Base-by-base conservation (phyloP, 768 basidiomycete genomes). In the Xerocomus potaroensis region DNA sequence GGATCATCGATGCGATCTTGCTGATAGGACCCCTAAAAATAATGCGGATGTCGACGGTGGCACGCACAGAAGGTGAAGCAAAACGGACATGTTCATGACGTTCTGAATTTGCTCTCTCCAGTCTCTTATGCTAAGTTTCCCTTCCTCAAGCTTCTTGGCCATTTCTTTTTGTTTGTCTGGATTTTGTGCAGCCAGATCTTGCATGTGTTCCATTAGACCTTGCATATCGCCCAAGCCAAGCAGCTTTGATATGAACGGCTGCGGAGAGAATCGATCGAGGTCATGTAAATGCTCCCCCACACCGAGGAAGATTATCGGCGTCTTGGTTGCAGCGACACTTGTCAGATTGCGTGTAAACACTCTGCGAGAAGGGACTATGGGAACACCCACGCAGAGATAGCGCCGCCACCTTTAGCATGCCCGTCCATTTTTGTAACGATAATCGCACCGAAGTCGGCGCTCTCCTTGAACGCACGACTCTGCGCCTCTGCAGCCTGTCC, bases 341-440 rank as follows among this genome's bases (percentile, higher is more conserved):
- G 37, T 26, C 29, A 49, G 45, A 29, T 45, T 29, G 27, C n/a
- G 8, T n/a, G 52, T 57, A 29, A 58, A 45, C n/a, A 11, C 16
- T 41, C 21, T 26, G 23, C 9, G 35, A 19, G 8, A 18, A 46
- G 34, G 21, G 30, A 24, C 18, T 19, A 30, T 2, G 2, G 5
- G 24, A 29, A 33, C 18, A 76, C 92, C 49, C 70, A 97, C 95
- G 95, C 95, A 36, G 96, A 99, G 50, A 99, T 98, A 24, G 96
- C 96, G 19, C 96, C 96, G 66, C 96, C 96, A 46, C 96, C 96
- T 65, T 96, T 98, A 1, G 96, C 96, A 59, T 99, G 96, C 4
- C 96, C 96, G 58, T 99, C 96, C 84, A 99, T 91, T 71, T 99
- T 99, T 10, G 96, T 99, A 14, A 99, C 96, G 49, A 99, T 96